Conservation (phyloP, 2,329 filamentous ascomycete genomes). For the Bretziella fagacearum region DNA sequence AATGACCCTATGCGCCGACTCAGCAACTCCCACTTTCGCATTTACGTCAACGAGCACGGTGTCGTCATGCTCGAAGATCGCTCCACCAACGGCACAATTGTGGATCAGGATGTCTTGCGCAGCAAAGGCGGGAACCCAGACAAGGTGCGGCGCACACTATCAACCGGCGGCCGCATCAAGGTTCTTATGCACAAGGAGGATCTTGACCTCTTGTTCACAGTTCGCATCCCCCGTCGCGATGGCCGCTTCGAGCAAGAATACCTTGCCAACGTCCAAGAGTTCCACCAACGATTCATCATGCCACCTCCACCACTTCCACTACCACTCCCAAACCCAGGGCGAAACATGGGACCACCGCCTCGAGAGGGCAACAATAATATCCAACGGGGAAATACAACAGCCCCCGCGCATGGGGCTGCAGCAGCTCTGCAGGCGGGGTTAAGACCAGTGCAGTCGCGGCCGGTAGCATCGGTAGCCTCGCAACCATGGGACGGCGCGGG, state of each 20-base stretch:
- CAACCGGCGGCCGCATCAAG: slow-evolving; percentile 54
- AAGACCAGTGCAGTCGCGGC: not conserved
- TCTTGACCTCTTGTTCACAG: slow-evolving; percentile 59
- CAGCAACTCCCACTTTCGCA: slow-evolving; percentile 92
- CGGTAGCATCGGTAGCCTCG: not conserved
- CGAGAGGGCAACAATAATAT: not conserved
- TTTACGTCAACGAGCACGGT: slow-evolving; percentile 73
- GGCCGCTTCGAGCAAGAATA: slow-evolving; percentile 49
- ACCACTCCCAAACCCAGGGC: not conserved
- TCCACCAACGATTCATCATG: slow-evolving; percentile 18
- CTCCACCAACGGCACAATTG: slow-evolving; percentile 89
- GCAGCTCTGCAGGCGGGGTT: not conserved
- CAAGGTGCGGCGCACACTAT: slow-evolving; percentile 43
- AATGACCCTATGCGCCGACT: slow-evolving; percentile 55
- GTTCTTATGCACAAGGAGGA: slow-evolving; percentile 39
- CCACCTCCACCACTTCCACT: slow-evolving; percentile 6
- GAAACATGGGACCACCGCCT: not conserved
- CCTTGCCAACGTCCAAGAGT: slow-evolving; percentile 48
- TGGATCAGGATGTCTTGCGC: slow-evolving; percentile 54
- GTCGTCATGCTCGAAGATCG: slow-evolving; percentile 83
- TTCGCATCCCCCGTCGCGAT: slow-evolving; percentile 65
- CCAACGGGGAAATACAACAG: not conserved
- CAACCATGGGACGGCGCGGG: slow-evolving; percentile 58
- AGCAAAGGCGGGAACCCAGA: slow-evolving; percentile 22
- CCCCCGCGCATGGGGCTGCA: not conserved